phyloP scores from a whole-genome alignment of 2,329 filamentous ascomycete species.

The Aspergillus sp. region DNA sequence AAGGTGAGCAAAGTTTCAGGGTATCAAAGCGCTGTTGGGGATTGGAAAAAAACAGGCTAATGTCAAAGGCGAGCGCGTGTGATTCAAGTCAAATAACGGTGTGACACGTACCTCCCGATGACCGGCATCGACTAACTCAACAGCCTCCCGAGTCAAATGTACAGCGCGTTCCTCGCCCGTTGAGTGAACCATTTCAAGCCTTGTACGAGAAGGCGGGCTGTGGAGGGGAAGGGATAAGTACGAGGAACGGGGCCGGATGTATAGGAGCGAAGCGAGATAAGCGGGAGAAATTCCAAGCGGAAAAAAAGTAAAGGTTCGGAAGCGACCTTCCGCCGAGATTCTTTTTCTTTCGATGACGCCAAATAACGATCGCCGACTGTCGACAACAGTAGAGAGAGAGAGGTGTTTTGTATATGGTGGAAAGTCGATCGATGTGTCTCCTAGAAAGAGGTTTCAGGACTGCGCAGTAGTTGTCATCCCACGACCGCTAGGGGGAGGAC shows the following conservation, averaged over 20 bases:
- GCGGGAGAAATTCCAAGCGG: constrained; percentile 8
- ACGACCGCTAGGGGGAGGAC: constrained; percentile 8
- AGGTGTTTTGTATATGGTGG: neutral
- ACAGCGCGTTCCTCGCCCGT: constrained; percentile 46
- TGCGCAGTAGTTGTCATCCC: constrained; percentile 13
- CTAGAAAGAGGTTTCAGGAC: neutral
- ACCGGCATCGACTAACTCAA: constrained; percentile 45
- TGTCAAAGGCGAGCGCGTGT: neutral
- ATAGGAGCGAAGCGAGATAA: neutral
- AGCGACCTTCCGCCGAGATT: neutral
- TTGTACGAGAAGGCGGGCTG: constrained; percentile 15
- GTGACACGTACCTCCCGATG: constrained; percentile 41
- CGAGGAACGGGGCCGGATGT: neutral
- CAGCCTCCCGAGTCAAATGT: constrained; percentile 45
- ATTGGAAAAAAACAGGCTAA: neutral
- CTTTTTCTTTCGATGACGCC: neutral
- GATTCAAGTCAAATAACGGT: neutral
- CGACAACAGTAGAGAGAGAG: neutral
- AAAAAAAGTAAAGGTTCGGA: neutral
- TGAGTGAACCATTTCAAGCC: constrained; percentile 41
- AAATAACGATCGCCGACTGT: too few species aligned
- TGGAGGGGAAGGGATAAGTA: neutral
- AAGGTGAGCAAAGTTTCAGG: neutral
- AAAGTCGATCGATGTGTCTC: neutral
- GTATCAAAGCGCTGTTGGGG: neutral